Evolutionary conservation across 179 eudicot genomes (phyloP), one percentile per base, ranked within the genome.

Genomic region (Amaranthus tricolor): DNA sequence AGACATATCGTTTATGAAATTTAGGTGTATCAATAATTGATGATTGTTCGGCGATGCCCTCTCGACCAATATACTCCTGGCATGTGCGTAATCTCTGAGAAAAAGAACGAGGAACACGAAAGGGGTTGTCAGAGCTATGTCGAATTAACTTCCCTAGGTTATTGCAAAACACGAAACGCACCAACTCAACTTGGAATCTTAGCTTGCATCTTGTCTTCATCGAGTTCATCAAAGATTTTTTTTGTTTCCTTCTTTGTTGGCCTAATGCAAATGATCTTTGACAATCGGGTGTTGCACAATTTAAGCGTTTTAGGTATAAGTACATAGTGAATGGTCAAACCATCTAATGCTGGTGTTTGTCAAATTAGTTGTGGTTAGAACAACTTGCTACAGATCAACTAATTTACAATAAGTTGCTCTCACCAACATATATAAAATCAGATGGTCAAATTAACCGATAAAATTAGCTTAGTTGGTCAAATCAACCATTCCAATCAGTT

Each of bases 11-110:
- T 83, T 93, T 95, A 74, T 93, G 99, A 80, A 87, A 88, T 77
- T 78, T 85, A 62, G 99, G 99, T 50, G 91, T 77, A 74, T 86
- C 77, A 62, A 91, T 87, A 74, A 89, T 81, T 54, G 91, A 81
- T 15, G 92, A 87, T 84, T 95, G 99, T 78, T 91, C 91, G 24
- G 92, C 84, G 40, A 88, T 78, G 55, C 99, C 97, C 74, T 93
- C 98, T 15, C 83, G 83, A 53, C 89, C 92, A 70, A 91, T 85
- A 78, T 89, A 90, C 81, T 87, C 89, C 73, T 85, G 89, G 85
- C 96, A 91, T 12, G 93, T 85, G 66, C 86, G 76, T 67, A 95
- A 68, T 82, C 99, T 91, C 99, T 95, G 79, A 79, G 68, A 78
- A 43, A 74, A 72, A 66, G 50, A 59, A 73, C 40, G 54, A 45